Evolutionary conservation across 2,329 filamentous ascomycete species (phyloP).

Genomic region (Trichoderma simmonsii): DNA sequence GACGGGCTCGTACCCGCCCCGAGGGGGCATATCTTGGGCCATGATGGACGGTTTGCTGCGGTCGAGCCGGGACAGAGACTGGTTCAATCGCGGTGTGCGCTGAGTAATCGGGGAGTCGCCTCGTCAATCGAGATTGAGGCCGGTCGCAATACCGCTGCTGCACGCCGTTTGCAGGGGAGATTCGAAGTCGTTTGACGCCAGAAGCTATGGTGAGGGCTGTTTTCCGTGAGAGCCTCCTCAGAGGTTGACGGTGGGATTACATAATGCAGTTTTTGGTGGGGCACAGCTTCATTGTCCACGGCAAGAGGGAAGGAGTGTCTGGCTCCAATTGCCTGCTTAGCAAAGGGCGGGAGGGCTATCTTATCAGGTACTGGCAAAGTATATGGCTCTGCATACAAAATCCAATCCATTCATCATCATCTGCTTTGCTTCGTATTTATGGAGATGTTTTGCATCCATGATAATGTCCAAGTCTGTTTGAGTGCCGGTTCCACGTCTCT

Average conservation of each 20-base stretch:
- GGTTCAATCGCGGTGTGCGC: constrained; percentile 15
- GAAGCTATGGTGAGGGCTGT: constrained; percentile 10
- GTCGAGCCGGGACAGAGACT: constrained; percentile 10
- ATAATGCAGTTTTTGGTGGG: constrained; percentile 10
- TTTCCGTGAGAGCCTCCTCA: constrained; percentile 18
- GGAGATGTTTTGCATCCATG: not conserved
- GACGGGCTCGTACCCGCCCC: constrained; percentile 90
- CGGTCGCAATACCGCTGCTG: constrained; percentile 1
- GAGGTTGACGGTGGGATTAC: constrained; percentile 10
- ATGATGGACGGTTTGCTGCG: constrained; percentile 53
- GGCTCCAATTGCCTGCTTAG: not conserved
- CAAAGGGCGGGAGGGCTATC: not conserved
- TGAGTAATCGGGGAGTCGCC: not conserved
- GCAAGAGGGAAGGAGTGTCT: not conserved
- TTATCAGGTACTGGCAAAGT: not conserved
- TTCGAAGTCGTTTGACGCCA: not conserved
- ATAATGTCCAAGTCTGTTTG: not conserved
- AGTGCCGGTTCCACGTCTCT: not conserved
- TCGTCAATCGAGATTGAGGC: not conserved
- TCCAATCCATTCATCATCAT: not conserved
- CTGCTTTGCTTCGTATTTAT: not conserved
- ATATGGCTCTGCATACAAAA: not conserved
- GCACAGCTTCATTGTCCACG: not conserved
- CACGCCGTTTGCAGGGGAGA: constrained; percentile 4
- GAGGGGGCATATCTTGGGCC: constrained; percentile 96